phyloP scores from a whole-genome alignment of 306 rosid genomes.

The Luffa acutangula region DNA sequence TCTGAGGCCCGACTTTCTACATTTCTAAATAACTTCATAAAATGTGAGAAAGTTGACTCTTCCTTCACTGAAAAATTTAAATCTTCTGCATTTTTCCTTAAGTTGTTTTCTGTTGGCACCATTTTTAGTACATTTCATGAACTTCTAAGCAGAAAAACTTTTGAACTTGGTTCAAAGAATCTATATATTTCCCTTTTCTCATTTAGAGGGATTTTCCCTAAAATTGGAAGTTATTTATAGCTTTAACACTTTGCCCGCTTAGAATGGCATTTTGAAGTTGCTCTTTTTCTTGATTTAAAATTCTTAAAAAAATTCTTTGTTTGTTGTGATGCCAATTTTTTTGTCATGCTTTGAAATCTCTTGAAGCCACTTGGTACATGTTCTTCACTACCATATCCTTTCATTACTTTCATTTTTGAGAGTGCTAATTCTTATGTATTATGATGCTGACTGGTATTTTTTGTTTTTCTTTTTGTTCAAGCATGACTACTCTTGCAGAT shows the following conservation, averaged over 20 bases:
- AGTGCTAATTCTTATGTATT: background rate
- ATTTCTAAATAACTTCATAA: background rate
- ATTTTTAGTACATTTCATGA: background rate
- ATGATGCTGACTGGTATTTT: slow-evolving; percentile 4
- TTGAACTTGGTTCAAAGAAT: background rate
- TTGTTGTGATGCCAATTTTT: background rate
- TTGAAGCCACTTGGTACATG: background rate
- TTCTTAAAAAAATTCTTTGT: background rate
- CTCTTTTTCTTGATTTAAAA: background rate
- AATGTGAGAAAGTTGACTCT: background rate
- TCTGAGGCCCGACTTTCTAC: background rate
- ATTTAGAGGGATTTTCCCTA: too few relatives aligned
- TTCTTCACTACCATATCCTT: background rate
- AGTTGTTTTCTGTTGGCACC: background rate
- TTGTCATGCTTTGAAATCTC: background rate
- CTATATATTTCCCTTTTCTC: too few relatives aligned
- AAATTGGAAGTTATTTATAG: background rate
- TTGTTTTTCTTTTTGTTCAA: slow-evolving; percentile 28
- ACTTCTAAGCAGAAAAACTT: background rate
- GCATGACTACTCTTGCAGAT: slow-evolving; percentile 91
- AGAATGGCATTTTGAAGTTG: background rate
- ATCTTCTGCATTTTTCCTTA: background rate
- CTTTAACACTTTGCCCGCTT: background rate
- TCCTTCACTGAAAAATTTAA: background rate
- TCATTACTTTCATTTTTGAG: background rate